Conservation (phyloP, 202 grass and related monocot species). For the Musa balbisiana region DNA sequence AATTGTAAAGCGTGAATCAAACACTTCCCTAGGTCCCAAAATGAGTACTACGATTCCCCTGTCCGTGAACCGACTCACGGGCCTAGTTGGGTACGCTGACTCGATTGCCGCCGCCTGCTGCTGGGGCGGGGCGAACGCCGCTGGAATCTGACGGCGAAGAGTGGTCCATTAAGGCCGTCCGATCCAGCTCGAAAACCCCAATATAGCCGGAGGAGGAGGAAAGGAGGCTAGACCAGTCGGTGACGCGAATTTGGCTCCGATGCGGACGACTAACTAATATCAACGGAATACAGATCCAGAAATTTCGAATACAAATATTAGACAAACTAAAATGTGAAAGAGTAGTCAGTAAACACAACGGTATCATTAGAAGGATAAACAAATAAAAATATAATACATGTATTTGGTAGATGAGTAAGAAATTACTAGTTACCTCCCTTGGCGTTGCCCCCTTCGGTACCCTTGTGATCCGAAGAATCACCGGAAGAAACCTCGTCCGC, state of each 20-base stretch:
- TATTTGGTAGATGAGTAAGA: slow-evolving; percentile 13
- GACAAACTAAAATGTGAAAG: no score
- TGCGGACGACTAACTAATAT: neutral
- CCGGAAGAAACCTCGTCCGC: slow-evolving; percentile 17
- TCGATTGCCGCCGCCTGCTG: neutral
- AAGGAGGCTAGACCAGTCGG: no score
- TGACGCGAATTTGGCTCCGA: neutral
- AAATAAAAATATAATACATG: neutral
- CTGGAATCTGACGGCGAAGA: neutral
- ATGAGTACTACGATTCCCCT: neutral
- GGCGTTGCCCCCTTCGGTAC: slow-evolving; percentile 42
- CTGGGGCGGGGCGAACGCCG: neutral
- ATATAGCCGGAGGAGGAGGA: no score
- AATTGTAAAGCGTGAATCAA: neutral
- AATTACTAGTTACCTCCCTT: slow-evolving; percentile 38
- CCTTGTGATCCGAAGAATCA: slow-evolving; percentile 36
- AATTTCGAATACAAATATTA: no score
- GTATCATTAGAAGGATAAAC: slow-evolving; percentile 6
- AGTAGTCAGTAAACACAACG: neutral
- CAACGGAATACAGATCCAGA: no score
- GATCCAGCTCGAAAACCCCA: neutral
- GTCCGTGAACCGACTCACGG: neutral
- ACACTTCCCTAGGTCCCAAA: neutral
- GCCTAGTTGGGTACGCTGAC: neutral
- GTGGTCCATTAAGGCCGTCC: neutral